These are phyloP conservation scores for Calonectria naviculata DNA, from an alignment of 2,329 filamentous ascomycete species.

Conservation along the genomic window DNA sequence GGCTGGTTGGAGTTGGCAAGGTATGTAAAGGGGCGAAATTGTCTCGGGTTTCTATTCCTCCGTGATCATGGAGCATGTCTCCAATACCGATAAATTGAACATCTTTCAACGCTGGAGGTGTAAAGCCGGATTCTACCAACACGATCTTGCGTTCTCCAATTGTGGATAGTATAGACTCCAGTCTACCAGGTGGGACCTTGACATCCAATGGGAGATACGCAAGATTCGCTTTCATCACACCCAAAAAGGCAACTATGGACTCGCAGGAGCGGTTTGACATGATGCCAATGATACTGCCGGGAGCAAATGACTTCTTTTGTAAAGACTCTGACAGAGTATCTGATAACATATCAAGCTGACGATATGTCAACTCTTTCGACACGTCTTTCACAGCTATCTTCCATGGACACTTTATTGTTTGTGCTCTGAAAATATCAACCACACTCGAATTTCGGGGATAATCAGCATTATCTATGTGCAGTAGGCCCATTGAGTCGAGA, in stretches of 20 bases:
- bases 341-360: slow-evolving; percentile 20
- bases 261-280: slow-evolving; percentile 19
- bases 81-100: background rate
- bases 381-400: too few relatives aligned
- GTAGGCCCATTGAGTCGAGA: too few relatives aligned
- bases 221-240: slow-evolving; percentile 31
- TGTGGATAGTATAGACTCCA: slow-evolving; percentile 18
- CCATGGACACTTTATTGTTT: too few relatives aligned
- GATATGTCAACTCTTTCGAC: slow-evolving; percentile 27
- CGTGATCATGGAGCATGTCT: background rate
- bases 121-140: background rate
- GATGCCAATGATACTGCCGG: slow-evolving; percentile 20
- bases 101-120: background rate
- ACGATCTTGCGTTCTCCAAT: slow-evolving; percentile 1
- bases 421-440: too few relatives aligned
- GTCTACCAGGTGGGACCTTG: slow-evolving; percentile 19
- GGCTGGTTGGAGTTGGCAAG: too few relatives aligned
- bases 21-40: background rate
- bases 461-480: too few relatives aligned
- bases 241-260: slow-evolving; percentile 20
- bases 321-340: too few relatives aligned
- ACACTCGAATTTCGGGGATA: too few relatives aligned
- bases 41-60: background rate
- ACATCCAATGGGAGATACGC: slow-evolving; percentile 31
- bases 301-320: too few relatives aligned